Conservation (phyloP, 129 eudicot species). For the Saposhnikovia divaricata region DNA sequence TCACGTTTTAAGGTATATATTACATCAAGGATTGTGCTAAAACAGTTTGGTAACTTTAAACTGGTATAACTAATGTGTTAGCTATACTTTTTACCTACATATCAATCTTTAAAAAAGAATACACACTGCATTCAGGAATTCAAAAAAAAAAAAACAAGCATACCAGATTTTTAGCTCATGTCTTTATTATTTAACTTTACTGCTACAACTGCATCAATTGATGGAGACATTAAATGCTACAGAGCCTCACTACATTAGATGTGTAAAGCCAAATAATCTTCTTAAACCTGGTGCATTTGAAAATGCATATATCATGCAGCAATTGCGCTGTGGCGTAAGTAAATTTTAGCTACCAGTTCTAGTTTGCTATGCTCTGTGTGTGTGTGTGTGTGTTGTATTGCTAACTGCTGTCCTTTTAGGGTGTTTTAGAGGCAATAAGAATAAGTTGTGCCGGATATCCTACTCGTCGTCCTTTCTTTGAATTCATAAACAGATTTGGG, state of each 20-base stretch:
- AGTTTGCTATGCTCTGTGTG: neutral
- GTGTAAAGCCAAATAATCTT: conserved; percentile 94
- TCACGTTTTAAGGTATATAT: conserved; percentile 81
- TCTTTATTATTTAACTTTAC: conserved; percentile 19
- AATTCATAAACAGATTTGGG: conserved; percentile 93
- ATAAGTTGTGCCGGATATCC: conserved; percentile 99
- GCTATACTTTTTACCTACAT: neutral
- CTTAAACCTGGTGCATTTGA: conserved; percentile 88
- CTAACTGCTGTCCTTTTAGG: conserved; percentile 43
- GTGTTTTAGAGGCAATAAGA: conserved; percentile 98
- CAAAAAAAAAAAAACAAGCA: neutral
- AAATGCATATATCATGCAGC: conserved; percentile 84
- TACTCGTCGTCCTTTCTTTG: conserved; percentile 97
- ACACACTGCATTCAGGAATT: neutral
- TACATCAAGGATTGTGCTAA: neutral
- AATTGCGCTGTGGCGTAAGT: conserved; percentile 99
- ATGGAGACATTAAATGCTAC: conserved; percentile 95
- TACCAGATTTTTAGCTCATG: conserved; percentile 9
- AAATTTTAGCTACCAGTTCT: neutral
- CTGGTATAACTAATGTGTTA: neutral
- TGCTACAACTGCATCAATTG: conserved; percentile 87
- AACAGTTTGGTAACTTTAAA: neutral
- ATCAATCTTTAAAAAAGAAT: neutral
- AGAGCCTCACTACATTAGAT: conserved; percentile 93
- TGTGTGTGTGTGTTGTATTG: neutral